phyloP scores from a whole-genome alignment of 257 asterid genomes.

The Leonotis leonurus region DNA sequence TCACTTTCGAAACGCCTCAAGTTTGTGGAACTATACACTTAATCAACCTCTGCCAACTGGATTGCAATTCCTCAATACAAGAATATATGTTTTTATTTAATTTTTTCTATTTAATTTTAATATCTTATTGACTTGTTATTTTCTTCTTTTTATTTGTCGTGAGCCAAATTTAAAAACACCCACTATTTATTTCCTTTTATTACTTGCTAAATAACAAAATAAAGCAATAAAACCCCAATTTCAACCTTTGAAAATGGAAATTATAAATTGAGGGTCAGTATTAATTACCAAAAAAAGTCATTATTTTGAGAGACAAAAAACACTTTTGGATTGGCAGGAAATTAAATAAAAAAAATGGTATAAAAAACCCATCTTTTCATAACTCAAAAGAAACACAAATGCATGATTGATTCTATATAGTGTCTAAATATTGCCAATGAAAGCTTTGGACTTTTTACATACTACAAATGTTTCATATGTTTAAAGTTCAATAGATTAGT shows the following conservation, averaged over 20 bases:
- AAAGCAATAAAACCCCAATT: neutral
- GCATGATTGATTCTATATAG: neutral
- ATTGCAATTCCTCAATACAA: neutral
- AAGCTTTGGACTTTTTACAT: slow-evolving; percentile 1
- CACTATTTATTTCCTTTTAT: neutral
- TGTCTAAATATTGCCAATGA: neutral
- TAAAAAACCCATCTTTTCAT: neutral
- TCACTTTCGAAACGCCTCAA: neutral
- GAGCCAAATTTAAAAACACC: neutral
- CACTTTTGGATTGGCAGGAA: slow-evolving; percentile 1
- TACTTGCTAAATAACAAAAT: slow-evolving; percentile 4
- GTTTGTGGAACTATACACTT: neutral
- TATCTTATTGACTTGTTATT: neutral
- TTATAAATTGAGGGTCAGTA: neutral
- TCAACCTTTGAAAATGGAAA: neutral
- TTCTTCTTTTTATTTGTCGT: neutral
- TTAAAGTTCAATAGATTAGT: neutral
- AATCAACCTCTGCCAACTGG: neutral
- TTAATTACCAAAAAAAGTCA: neutral
- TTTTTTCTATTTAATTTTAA: neutral
- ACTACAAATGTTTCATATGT: neutral
- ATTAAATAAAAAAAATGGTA: neutral
- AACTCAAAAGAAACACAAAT: neutral
- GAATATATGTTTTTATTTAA: neutral
- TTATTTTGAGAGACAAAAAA: slow-evolving; percentile 9